Evolutionary conservation across 345 rosid genomes (phyloP), one percentile per base, ranked within the genome.

Genomic region (Garcia nutans): DNA sequence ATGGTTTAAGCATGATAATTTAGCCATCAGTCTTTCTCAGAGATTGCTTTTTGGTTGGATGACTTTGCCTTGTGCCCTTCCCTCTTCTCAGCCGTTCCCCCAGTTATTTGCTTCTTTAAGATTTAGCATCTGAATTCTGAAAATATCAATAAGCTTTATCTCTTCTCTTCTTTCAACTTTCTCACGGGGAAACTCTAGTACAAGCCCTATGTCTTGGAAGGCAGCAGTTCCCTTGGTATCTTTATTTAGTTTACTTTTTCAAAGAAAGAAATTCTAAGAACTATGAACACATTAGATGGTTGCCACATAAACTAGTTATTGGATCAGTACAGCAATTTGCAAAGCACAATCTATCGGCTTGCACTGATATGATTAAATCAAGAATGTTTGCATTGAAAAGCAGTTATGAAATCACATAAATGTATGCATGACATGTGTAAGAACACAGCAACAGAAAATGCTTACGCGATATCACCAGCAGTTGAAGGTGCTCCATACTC

Each of bases 401-500:
- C 23, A 64, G 44, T 13, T 66, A 23, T 31, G 22, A 67, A 65
- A 60, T 4, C 70, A 65, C 22, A 55, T 56, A 58, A 55, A 76
- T 23, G 24, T 22, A 45, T 15, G 47, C 70, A 66, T 15, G 24
- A 74, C 6, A 10, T 16, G 59, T 28, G 47, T 26, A 44, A 70
- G 11, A 24, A 13, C 42, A 31, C 17, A 26, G n/a, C 10, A 23
- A 71, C 41, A 19, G 10, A 44, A 60, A 75, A 74, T 44, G 66
- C 99, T 85, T 91, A 96, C 98, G 99, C 92, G 72, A 96, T 93
- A 85, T 96, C 99, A 81, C 99, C 99, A 78, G 99, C 98, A 12
- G 98, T 93, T 65, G 99, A 96, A 76, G 99, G 98, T 62, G 97
- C 78, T 69, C 99, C 99, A 82, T 93, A 96, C 82, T 96, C 98